Percentiles rank a stretch among this genome's conserved stretches.
phyloP scores from a whole-genome alignment of 108 stramenopile species.

The Nannochloropsis gaditana region DNA sequence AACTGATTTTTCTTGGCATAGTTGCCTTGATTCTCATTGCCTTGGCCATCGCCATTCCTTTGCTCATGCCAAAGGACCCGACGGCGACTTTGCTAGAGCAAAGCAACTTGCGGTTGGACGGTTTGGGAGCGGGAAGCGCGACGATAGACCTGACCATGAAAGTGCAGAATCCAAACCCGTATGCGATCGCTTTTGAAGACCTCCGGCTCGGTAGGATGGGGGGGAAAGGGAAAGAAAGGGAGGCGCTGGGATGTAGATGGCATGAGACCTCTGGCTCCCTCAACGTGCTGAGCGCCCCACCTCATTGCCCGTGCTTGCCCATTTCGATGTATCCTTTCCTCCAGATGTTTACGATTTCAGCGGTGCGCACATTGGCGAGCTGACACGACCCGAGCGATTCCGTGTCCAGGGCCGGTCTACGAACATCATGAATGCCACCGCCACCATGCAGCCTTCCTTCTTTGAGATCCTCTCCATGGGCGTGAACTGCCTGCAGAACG shows the following conservation, averaged over 20 bases:
- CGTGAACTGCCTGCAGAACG: neutral
- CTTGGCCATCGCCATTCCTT: neutral
- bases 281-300: too few relatives aligned
- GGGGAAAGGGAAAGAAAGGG: neutral
- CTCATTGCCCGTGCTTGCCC: too few relatives aligned
- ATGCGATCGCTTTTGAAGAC: neutral
- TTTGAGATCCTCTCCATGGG: slow-evolving; percentile 9
- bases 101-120: slow-evolving; percentile 5
- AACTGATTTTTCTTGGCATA: neutral
- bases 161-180: neutral
- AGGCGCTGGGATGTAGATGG: too few relatives aligned
- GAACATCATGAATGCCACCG: neutral
- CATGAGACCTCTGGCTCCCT: too few relatives aligned
- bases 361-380: neutral
- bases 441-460: slow-evolving; percentile 19
- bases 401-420: neutral
- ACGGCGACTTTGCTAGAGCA: slow-evolving; percentile 9
- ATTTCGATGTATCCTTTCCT: neutral
- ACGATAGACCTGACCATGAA: neutral
- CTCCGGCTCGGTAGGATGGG: neutral
- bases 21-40: neutral
- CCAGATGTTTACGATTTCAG: neutral
- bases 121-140: neutral
- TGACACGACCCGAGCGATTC: neutral
- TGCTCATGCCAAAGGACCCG: slow-evolving; percentile 3